phyloP scores from a whole-genome alignment of 2,329 filamentous ascomycete genomes.

The Xylaria hypoxylon region DNA sequence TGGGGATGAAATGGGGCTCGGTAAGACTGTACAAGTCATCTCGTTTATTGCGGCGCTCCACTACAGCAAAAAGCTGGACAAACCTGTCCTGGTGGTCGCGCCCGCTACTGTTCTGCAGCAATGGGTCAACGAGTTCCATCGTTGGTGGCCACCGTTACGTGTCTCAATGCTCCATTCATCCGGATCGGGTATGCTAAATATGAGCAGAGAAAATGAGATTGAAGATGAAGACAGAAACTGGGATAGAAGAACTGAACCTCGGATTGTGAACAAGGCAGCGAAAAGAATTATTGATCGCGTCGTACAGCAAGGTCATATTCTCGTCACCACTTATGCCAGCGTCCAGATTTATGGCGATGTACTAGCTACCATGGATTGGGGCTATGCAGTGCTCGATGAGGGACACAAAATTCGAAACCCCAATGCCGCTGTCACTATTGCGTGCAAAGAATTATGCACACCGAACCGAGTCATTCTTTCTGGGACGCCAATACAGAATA shows the following conservation, averaged over 20 bases:
- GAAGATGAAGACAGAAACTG: constrained; percentile 67
- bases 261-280: constrained; percentile 74
- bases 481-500: constrained; percentile 74
- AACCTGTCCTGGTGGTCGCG: constrained; percentile 90
- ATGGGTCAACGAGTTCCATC: constrained; percentile 98
- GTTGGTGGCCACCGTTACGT: constrained; percentile 98
- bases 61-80: constrained; percentile 85
- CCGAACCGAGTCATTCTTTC: constrained; percentile 92
- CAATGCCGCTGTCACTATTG: constrained; percentile 92
- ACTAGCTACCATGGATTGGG: constrained; percentile 87
- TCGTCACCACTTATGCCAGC: constrained; percentile 95
- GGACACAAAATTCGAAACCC: constrained; percentile 99
- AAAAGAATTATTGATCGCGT: constrained; percentile 86
- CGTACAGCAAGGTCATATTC: constrained; percentile 84
- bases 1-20: constrained; percentile 98
- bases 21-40: constrained; percentile 82
- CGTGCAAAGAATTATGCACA: constrained; percentile 93
- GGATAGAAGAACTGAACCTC: constrained; percentile 59
- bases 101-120: constrained; percentile 95
- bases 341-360: constrained; percentile 91
- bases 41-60: constrained; percentile 91
- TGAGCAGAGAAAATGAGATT: constrained; percentile 70
- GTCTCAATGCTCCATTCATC: constrained; percentile 96
- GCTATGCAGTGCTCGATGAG: constrained; percentile 93
- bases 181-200: constrained; percentile 94